A percentile compares a stretch with the other conserved stretches of the same genome.
Evolutionary conservation across 805 yeast species (phyloP).

Genomic region (Starmerella ratchasimensis): DNA sequence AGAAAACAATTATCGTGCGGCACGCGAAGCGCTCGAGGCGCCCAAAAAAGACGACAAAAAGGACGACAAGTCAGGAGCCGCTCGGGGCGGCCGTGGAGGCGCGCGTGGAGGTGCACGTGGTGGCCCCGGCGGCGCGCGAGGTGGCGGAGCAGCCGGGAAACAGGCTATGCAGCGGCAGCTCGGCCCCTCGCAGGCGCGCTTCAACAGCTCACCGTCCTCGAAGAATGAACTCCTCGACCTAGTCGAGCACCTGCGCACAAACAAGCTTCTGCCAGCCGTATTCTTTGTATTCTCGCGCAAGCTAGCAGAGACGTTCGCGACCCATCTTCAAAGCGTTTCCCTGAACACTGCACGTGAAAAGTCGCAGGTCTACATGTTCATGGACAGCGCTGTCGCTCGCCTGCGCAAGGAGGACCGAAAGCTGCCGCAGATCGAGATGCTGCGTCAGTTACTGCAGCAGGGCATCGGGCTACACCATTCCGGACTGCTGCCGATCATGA

Average conservation of each 20-base stretch:
- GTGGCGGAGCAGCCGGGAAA: constrained; percentile 26
- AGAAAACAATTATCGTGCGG: constrained; percentile 39
- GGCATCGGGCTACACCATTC: constrained; percentile 97
- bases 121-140: constrained; percentile 25
- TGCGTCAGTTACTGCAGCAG: constrained; percentile 69
- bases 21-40: constrained; percentile 3
- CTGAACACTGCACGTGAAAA: constrained; percentile 75
- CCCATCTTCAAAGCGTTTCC: constrained; percentile 55
- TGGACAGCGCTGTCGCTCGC: constrained; percentile 77
- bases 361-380: constrained; percentile 84
- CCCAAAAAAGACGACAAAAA: constrained; percentile 5
- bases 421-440: constrained; percentile 75
- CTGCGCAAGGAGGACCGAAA: constrained; percentile 84
- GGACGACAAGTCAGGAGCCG: neutral
- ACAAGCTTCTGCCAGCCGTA: constrained; percentile 78
- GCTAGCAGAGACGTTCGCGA: constrained; percentile 86
- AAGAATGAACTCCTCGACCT: constrained; percentile 66
- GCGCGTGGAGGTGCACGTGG: constrained; percentile 24
- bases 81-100: constrained; percentile 26
- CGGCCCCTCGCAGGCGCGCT: constrained; percentile 26
- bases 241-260: constrained; percentile 52
- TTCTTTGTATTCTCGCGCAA: constrained; percentile 87
- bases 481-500: constrained; percentile 82
- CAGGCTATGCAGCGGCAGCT: constrained; percentile 22
- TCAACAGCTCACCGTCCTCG: constrained; percentile 52